A percentile compares a stretch with the other conserved stretches of the same genome.
These are phyloP conservation scores for Teratosphaeriaceae sp. DNA, from an alignment of 2,329 filamentous ascomycete species.

Conservation along the genomic window DNA sequence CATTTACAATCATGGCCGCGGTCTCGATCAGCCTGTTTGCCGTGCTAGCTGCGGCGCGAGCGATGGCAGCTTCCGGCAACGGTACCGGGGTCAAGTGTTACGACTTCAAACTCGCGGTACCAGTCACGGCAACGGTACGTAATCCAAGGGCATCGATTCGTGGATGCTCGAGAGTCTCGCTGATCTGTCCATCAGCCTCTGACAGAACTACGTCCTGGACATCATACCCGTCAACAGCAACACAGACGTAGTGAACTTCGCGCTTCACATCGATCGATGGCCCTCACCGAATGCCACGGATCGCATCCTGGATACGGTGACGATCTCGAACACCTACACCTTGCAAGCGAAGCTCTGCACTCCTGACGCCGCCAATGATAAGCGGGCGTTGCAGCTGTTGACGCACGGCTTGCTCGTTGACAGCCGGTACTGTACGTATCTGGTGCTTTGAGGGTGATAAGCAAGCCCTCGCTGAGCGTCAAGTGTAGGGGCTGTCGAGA, in stretches of 20 bases:
- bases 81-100: not conserved
- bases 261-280: not conserved
- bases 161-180: too few species aligned
- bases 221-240: slow-evolving; percentile 1
- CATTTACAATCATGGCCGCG: not conserved
- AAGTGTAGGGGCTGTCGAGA: slow-evolving; percentile 23
- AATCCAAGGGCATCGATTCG: too few species aligned
- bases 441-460: not conserved
- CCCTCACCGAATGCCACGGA: not conserved
- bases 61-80: not conserved
- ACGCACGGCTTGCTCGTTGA: slow-evolving; percentile 35
- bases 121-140: not conserved
- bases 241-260: slow-evolving; percentile 1
- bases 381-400: slow-evolving; percentile 31
- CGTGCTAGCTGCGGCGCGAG: not conserved
- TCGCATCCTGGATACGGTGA: slow-evolving; percentile 9
- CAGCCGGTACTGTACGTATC: slow-evolving; percentile 25
- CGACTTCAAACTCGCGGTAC: not conserved
- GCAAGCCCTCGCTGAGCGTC: not conserved
- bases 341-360: slow-evolving; percentile 13
- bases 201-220: not conserved
- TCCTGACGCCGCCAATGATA: not conserved
- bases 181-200: too few species aligned
- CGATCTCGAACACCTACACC: slow-evolving; percentile 11
- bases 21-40: not conserved